phyloP scores from a whole-genome alignment of 2,329 filamentous ascomycete genomes.

The Penicillium olsonii region DNA sequence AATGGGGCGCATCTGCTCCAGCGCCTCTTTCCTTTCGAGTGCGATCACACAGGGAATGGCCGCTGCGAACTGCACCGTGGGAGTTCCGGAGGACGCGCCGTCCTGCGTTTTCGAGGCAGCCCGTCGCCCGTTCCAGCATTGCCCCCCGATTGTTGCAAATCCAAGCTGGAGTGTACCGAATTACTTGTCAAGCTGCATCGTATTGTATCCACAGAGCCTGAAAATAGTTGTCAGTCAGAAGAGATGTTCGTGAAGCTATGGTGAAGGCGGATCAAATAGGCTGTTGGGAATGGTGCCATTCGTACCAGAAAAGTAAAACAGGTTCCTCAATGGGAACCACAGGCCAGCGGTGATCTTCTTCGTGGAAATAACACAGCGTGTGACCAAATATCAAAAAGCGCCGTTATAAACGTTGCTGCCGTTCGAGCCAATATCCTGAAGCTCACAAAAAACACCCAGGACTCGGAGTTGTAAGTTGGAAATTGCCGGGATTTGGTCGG shows the following conservation, averaged over 20 bases:
- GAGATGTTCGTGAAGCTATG: not conserved
- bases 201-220: constrained; percentile 22
- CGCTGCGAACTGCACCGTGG: constrained; percentile 40
- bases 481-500: constrained; percentile 29
- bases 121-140: constrained; percentile 55
- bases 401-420: not conserved
- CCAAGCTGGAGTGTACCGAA: constrained; percentile 29
- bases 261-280: constrained; percentile 6
- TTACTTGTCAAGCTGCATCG: constrained; percentile 24
- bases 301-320: constrained; percentile 19
- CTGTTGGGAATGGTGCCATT: constrained; percentile 19
- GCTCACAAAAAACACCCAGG: constrained; percentile 19
- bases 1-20: constrained; percentile 32
- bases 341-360: not conserved
- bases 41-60: constrained; percentile 35
- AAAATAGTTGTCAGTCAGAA: constrained; percentile 6
- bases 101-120: constrained; percentile 53
- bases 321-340: not conserved
- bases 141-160: constrained; percentile 36
- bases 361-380: not conserved
- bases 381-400: not conserved
- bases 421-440: constrained; percentile 10
- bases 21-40: constrained; percentile 39
- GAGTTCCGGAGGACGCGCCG: constrained; percentile 47
- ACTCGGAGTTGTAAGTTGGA: constrained; percentile 25